Percentiles rank a stretch among this genome's conserved stretches.
phyloP scores from a whole-genome alignment of 257 asterid genomes.

The Ehretia macrophylla region DNA sequence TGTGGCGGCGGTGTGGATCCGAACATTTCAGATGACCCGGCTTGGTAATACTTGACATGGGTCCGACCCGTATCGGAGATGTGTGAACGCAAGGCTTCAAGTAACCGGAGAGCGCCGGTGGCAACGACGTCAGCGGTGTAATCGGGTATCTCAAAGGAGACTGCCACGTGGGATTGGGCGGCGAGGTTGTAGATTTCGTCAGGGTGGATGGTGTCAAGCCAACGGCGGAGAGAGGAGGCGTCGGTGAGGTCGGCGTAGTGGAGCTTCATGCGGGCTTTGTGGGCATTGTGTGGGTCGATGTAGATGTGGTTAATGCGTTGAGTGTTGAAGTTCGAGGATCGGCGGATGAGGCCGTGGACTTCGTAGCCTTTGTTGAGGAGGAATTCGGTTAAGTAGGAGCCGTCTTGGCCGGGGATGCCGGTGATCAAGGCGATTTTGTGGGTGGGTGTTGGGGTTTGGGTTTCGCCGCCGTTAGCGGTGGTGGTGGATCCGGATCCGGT shows the following conservation, averaged over 20 bases:
- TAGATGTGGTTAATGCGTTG: conserved; percentile 95
- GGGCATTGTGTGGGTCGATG: conserved; percentile 94
- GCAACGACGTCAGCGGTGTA: conserved; percentile 99
- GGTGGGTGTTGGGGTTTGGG: conserved; percentile 8
- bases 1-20: conserved; percentile 98
- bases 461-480: conserved; percentile 24
- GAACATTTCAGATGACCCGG: conserved; percentile 98
- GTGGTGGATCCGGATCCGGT: conserved; percentile 32
- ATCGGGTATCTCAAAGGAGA: conserved; percentile 97
- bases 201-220: conserved; percentile 87
- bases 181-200: conserved; percentile 98
- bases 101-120: conserved; percentile 92
- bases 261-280: conserved; percentile 86
- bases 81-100: conserved; percentile 91
- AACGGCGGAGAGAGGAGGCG: conserved; percentile 99
- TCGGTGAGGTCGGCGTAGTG: conserved; percentile 95
- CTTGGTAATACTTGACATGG: conserved; percentile 78
- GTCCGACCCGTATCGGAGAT: conserved; percentile 74
- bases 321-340: conserved; percentile 96
- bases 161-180: conserved; percentile 98
- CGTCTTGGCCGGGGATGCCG: conserved; percentile 98
- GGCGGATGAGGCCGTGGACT: conserved; percentile 94
- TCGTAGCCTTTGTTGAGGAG: conserved; percentile 72
- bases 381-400: conserved; percentile 91
- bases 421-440: conserved; percentile 86